These are phyloP conservation scores for Simmondsia chinensis DNA, from an alignment of 148 eudicot species.

Conservation along the genomic window DNA sequence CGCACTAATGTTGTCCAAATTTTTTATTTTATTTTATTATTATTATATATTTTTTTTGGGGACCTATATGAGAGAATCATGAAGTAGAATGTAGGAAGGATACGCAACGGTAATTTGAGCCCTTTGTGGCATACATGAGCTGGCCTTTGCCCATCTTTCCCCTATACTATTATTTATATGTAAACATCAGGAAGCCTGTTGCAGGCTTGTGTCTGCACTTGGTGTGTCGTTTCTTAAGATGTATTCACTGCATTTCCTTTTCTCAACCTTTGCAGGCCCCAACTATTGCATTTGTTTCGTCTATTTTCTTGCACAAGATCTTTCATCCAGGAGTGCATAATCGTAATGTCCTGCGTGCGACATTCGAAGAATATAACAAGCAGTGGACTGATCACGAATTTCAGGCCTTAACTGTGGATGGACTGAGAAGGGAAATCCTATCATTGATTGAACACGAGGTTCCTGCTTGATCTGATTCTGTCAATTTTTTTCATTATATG, in stretches of 20 bases:
- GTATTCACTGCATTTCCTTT: slow-evolving; percentile 2
- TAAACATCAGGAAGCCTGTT: too few relatives aligned
- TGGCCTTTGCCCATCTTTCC: too few relatives aligned
- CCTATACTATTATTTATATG: too few relatives aligned
- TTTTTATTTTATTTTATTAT: too few relatives aligned
- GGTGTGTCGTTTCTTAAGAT: too few relatives aligned
- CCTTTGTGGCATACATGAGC: too few relatives aligned
- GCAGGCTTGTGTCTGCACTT: too few relatives aligned
- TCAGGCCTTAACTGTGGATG: slow-evolving; percentile 56
- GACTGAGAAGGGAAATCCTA: slow-evolving; percentile 61
- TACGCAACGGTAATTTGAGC: too few relatives aligned
- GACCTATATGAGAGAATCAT: too few relatives aligned
- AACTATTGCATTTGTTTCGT: slow-evolving; percentile 56
- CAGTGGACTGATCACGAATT: slow-evolving; percentile 75
- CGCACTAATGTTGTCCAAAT: too few relatives aligned
- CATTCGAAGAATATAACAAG: slow-evolving; percentile 64
- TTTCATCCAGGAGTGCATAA: slow-evolving; percentile 74
- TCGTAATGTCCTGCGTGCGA: slow-evolving; percentile 44
- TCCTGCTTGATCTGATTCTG: not conserved
- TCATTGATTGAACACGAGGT: slow-evolving; percentile 83
- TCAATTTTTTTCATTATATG: not conserved
- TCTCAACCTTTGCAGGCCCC: slow-evolving; percentile 53
- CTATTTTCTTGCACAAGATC: slow-evolving; percentile 69
- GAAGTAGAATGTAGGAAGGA: too few relatives aligned
- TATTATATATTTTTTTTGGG: too few relatives aligned